Evolutionary conservation across 2,329 filamentous ascomycete species (phyloP).

Genomic region (Alternaria conjuncta): DNA sequence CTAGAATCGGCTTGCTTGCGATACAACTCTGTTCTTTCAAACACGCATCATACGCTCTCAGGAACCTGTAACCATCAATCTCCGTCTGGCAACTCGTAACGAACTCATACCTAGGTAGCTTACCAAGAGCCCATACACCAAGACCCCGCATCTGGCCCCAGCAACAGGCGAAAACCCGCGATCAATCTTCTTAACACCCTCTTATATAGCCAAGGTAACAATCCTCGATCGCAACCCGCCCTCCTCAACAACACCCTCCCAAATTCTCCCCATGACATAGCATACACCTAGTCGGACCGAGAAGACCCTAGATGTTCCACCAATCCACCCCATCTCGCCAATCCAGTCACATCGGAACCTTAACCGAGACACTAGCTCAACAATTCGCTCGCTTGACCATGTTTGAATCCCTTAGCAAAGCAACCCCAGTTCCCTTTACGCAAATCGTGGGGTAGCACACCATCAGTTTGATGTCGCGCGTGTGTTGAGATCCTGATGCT

Average conservation of each 20-base stretch:
- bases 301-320: constrained; percentile 7
- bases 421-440: constrained; percentile 20
- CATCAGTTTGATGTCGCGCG: constrained; percentile 8
- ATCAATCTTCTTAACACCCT: not conserved
- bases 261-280: not conserved
- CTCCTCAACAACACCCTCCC: not conserved
- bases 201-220: not conserved
- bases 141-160: not conserved
- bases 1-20: not conserved
- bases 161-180: not conserved
- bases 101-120: not conserved
- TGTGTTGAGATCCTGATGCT: not conserved
- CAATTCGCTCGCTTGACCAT: constrained; percentile 12
- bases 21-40: not conserved
- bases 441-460: constrained; percentile 26
- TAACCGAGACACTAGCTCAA: not conserved
- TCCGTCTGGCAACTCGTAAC: not conserved
- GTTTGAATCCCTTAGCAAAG: constrained; percentile 10
- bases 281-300: constrained; percentile 4
- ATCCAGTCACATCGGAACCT: not conserved
- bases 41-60: not conserved
- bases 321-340: constrained; percentile 4
- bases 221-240: not conserved
- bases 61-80: not conserved
- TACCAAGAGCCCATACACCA: not conserved